Conservation (phyloP, 306 rosid genomes). For the Prunus fruticosa region DNA sequence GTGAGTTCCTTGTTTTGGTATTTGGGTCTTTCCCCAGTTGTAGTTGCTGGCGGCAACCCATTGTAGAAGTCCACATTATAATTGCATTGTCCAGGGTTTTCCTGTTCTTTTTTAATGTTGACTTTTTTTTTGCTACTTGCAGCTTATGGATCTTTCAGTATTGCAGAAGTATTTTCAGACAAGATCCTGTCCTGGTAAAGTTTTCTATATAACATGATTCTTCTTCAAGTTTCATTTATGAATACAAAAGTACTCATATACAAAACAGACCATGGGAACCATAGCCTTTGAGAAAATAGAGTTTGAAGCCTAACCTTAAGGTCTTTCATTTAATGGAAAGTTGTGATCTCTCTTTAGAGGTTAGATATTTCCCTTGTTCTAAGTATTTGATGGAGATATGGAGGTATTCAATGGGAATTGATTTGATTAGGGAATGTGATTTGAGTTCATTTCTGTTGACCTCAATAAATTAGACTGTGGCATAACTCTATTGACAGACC, state of each 20-base stretch:
- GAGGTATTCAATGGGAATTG: not conserved
- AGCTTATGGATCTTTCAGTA: conserved; percentile 63
- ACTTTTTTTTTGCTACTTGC: conserved; percentile 30
- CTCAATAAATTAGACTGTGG: not conserved
- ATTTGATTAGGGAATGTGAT: not conserved
- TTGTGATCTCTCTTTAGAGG: not conserved
- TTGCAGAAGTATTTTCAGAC: conserved; percentile 45
- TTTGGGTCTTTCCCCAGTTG: not conserved
- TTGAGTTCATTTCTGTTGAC: not conserved
- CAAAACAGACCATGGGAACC: not conserved
- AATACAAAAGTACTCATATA: not conserved
- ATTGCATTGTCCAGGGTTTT: not conserved
- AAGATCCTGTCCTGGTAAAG: conserved; percentile 46
- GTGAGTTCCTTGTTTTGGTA: not conserved
- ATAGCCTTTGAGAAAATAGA: not conserved
- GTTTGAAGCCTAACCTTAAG: not conserved
- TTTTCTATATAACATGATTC: conserved; percentile 1
- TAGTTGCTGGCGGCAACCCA: not conserved
- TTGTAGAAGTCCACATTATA: not conserved
- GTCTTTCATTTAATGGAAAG: not conserved
- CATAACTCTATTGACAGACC: not conserved
- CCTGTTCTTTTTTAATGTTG: not conserved
- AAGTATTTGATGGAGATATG: not conserved
- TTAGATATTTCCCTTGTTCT: not conserved
- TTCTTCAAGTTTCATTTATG: not conserved